Conservation (phyloP, 208 protist species). For the Wallacemonas sp. region DNA sequence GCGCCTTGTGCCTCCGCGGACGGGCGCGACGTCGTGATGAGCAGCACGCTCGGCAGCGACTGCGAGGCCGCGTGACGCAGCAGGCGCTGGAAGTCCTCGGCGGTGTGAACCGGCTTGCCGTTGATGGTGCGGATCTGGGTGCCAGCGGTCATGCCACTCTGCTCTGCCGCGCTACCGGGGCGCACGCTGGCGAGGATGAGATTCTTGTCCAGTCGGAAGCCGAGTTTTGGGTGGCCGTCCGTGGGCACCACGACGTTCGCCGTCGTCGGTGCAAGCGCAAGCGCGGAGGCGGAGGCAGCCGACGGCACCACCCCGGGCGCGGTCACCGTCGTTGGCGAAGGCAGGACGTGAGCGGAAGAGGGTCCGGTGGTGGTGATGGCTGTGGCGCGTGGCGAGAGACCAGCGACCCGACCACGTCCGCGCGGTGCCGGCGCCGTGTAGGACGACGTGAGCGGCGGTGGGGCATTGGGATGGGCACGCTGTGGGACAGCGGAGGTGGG, state of each 20-base stretch:
- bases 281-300: too few relatives aligned
- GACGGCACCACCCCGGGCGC: not conserved
- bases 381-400: not conserved
- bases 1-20: conserved; percentile 2
- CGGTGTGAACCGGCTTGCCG: conserved; percentile 6
- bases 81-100: not conserved
- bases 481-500: not conserved
- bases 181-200: not conserved
- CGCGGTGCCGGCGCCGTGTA: too few relatives aligned
- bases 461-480: conserved; percentile 4
- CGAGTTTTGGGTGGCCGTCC: not conserved
- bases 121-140: conserved; percentile 7
- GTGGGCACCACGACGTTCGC: not conserved
- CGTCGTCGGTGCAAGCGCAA: not conserved
- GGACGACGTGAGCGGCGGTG: not conserved
- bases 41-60: conserved; percentile 7
- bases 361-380: not conserved
- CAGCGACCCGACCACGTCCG: too few relatives aligned
- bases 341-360: not conserved
- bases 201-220: conserved; percentile 14
- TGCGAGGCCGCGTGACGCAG: conserved; percentile 2
- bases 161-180: not conserved
- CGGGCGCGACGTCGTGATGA: conserved; percentile 7
- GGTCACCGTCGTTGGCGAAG: not conserved
- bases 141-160: conserved; percentile 5